Evolutionary conservation across 768 basidiomycete genomes (phyloP), one percentile per base, ranked within the genome.

Genomic region (Cubamyces lactineus): DNA sequence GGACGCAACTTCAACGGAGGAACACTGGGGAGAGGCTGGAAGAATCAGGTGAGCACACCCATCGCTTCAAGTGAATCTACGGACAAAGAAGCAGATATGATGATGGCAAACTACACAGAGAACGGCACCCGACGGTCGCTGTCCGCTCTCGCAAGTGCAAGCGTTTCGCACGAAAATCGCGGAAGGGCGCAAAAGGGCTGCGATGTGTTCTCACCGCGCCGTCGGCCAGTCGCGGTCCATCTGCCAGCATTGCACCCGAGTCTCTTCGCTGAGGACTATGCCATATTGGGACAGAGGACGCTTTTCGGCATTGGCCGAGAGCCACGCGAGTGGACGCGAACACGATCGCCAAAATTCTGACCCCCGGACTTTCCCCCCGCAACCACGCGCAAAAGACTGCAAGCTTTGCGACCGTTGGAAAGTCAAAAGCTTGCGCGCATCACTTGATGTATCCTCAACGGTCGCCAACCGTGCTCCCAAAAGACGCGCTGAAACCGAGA

Each of bases 371-470:
- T 59, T 41, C 50, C 57, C 56, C 56, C 56, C 56, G 56, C 57
- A 49, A 57, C 57, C 15, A n/a, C 47, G 48, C 46, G 54, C 38
- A 28, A 46, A 17, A 46, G 30, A 38, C n/a, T 34, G 28, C 30
- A 51, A 34, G 28, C 26, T 23, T 26, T 38, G 34, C 23, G 57
- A 16, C 23, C 40, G 57, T 57, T 55, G 26, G 39, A 62, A 62
- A 62, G 61, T 23, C 55, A 57, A 62, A 62, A 62, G 30, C 46
- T 47, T 62, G 61, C 19, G 43, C 49, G 60, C 54, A 50, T 55
- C 53, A 46, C 47, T 38, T 48, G 13, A 54, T 42, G 16, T 45
- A 30, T 19, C 42, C 50, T 13, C 54, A 52, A 52, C 2, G 42
- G 55, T 51, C 13, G 12, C 21, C 42, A 28, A 40, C 55, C 55